phyloP scores from a whole-genome alignment of 106 monocot species.

The Dendrobium nobile region DNA sequence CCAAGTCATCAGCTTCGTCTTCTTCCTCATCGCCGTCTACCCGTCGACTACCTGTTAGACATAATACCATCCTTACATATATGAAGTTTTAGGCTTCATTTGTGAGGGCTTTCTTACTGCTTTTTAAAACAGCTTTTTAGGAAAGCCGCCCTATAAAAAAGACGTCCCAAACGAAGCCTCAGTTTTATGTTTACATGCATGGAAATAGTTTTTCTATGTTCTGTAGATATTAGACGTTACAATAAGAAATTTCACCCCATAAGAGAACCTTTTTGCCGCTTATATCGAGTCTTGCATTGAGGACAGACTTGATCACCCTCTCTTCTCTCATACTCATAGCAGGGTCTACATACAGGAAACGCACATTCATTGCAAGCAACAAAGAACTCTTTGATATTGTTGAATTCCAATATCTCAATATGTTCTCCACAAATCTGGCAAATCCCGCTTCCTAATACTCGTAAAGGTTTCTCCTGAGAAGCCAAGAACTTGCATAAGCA shows the following conservation, averaged over 20 bases:
- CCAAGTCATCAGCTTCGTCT: constrained; percentile 26
- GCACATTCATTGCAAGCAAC: constrained; percentile 94
- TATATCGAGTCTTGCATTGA: constrained; percentile 90
- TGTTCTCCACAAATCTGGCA: constrained; percentile 85
- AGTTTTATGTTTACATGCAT: neutral
- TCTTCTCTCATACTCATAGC: constrained; percentile 86
- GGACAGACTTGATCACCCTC: constrained; percentile 81
- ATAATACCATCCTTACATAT: neutral
- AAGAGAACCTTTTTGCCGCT: constrained; percentile 70
- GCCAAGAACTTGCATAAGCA: too few relatives aligned
- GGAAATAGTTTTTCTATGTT: neutral
- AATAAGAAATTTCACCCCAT: neutral
- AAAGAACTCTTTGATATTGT: constrained; percentile 53
- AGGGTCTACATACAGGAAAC: constrained; percentile 83
- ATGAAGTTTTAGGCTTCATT: too few relatives aligned
- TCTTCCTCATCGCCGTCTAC: constrained; percentile 45
- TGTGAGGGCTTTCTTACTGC: too few relatives aligned
- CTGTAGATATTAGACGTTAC: neutral
- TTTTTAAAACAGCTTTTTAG: too few relatives aligned
- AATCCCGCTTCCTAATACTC: constrained; percentile 36
- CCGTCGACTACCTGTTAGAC: constrained; percentile 24
- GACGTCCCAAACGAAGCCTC: too few relatives aligned
- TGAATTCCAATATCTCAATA: constrained; percentile 34
- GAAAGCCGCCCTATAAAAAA: too few relatives aligned
- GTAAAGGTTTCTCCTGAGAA: constrained; percentile 20